Evolutionary conservation across 495 filamentous ascomycete genomes (phyloP).

Genomic region (Talaromyces trachyspermus): DNA sequence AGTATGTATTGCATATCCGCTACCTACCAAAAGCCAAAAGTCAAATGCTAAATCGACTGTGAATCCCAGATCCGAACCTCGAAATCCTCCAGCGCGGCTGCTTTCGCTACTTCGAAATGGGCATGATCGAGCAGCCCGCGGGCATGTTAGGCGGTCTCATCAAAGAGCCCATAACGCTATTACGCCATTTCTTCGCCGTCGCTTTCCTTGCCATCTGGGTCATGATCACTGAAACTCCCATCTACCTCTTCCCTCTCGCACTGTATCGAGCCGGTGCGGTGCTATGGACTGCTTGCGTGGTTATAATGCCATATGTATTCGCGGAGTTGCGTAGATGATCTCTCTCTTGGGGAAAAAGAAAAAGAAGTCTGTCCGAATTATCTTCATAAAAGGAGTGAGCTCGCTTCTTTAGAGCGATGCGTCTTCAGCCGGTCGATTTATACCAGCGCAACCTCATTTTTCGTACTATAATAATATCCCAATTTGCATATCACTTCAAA

Average conservation of each 20-base stretch:
- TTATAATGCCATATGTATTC: slow-evolving; percentile 80
- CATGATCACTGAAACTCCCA: slow-evolving; percentile 47
- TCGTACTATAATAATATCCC: too few relatives aligned
- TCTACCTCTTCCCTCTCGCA: slow-evolving; percentile 53
- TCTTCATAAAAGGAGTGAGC: too few relatives aligned
- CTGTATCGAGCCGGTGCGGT: slow-evolving; percentile 56
- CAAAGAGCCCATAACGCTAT: slow-evolving; percentile 66
- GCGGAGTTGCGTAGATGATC: slow-evolving; percentile 40
- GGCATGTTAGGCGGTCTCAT: slow-evolving; percentile 81
- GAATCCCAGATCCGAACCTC: slow-evolving; percentile 54
- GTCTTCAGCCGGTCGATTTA: too few relatives aligned
- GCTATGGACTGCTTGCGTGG: slow-evolving; percentile 80
- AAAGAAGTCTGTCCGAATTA: too few relatives aligned
- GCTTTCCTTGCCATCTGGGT: slow-evolving; percentile 86
- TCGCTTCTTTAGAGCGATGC: too few relatives aligned
- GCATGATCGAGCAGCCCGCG: slow-evolving; percentile 68
- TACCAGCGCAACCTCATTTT: too few relatives aligned
- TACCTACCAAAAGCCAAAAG: neutral
- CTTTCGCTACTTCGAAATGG: slow-evolving; percentile 85
- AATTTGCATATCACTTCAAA: neutral
- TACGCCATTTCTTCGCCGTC: slow-evolving; percentile 91
- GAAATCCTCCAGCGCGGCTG: slow-evolving; percentile 80
- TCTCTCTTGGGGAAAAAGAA: too few relatives aligned
- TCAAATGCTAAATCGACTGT: neutral
- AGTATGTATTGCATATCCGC: too few relatives aligned